These are phyloP conservation scores for Blastobotrys terrestris DNA, from an alignment of 805 yeast genomes.

Conservation along the genomic window DNA sequence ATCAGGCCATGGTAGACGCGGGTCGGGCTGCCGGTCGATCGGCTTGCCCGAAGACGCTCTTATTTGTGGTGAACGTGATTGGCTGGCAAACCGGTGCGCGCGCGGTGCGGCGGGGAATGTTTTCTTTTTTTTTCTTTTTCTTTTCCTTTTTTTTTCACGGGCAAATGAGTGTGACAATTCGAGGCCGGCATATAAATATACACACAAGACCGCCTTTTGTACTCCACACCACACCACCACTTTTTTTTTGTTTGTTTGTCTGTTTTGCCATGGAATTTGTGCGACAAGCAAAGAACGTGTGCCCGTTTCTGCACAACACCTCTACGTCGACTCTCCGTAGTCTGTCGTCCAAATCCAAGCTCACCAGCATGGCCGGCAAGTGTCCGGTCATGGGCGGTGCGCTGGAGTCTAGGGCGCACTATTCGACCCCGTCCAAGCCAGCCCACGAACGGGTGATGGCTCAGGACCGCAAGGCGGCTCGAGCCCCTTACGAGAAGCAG, in stretches of 20 bases:
- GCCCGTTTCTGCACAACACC: conserved; percentile 71
- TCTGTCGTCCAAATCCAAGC: conserved; percentile 38
- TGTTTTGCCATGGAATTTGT: conserved; percentile 73
- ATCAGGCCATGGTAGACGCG: background rate
- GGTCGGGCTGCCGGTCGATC: background rate
- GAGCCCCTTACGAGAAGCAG: background rate
- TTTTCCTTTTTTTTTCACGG: background rate
- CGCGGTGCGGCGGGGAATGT: no score
- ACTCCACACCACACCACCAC: no score
- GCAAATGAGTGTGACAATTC: background rate
- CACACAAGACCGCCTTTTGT: no score
- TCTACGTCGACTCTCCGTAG: conserved; percentile 55
- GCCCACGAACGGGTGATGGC: conserved; percentile 40
- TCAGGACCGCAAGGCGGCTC: background rate
- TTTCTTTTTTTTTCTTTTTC: no score
- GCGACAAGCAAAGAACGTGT: conserved; percentile 66
- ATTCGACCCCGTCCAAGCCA: conserved; percentile 30
- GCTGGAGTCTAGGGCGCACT: conserved; percentile 31
- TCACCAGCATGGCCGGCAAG: conserved; percentile 54
- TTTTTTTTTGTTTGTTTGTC: no score
- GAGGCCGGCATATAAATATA: background rate
- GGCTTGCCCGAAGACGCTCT: background rate
- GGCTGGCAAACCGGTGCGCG: background rate
- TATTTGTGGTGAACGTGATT: background rate
- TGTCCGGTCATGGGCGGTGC: conserved; percentile 95